A percentile compares a stretch with the other conserved stretches of the same genome.
phyloP scores from a whole-genome alignment of 108 stramenopile genomes.

The Nitzschia sp. region DNA sequence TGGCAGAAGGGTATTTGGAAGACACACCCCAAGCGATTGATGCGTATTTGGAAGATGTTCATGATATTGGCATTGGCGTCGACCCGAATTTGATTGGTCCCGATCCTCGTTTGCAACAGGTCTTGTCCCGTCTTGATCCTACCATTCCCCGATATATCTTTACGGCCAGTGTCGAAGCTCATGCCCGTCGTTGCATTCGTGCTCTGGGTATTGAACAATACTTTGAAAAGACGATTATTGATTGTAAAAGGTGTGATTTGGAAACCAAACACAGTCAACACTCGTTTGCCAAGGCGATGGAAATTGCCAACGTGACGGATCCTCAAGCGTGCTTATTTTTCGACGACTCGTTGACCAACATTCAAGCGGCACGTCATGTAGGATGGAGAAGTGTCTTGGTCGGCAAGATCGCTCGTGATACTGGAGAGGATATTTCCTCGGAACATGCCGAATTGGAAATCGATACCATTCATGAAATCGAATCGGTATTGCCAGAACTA shows the following conservation, averaged over 20 bases:
- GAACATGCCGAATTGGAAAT: constrained; percentile 62
- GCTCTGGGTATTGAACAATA: constrained; percentile 60
- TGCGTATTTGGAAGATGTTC: constrained; percentile 46
- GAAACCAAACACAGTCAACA: constrained; percentile 60
- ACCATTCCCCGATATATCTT: constrained; percentile 66
- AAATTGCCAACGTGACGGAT: constrained; percentile 44
- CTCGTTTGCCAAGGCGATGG: constrained; percentile 64
- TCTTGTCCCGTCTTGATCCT: constrained; percentile 56
- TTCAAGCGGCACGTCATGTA: constrained; percentile 45
- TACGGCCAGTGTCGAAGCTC: constrained; percentile 58
- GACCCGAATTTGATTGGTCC: constrained; percentile 28
- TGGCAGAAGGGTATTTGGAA: constrained; percentile 56
- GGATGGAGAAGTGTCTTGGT: constrained; percentile 66
- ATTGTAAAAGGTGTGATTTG: constrained; percentile 53
- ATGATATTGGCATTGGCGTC: constrained; percentile 55
- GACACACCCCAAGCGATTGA: constrained; percentile 51
- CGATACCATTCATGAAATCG: constrained; percentile 55
- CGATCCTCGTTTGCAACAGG: constrained; percentile 46
- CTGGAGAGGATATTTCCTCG: constrained; percentile 36
- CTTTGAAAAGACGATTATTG: constrained; percentile 53
- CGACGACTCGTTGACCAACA: constrained; percentile 60
- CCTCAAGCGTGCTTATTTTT: constrained; percentile 58
- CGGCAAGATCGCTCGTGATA: constrained; percentile 54
- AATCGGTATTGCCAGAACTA: constrained; percentile 49
- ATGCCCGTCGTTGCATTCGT: constrained; percentile 57